Percentiles rank a stretch among this genome's conserved stretches.
phyloP scores from a whole-genome alignment of 371 early-diverging fungal genomes.

The Actinomortierella wolfii region DNA sequence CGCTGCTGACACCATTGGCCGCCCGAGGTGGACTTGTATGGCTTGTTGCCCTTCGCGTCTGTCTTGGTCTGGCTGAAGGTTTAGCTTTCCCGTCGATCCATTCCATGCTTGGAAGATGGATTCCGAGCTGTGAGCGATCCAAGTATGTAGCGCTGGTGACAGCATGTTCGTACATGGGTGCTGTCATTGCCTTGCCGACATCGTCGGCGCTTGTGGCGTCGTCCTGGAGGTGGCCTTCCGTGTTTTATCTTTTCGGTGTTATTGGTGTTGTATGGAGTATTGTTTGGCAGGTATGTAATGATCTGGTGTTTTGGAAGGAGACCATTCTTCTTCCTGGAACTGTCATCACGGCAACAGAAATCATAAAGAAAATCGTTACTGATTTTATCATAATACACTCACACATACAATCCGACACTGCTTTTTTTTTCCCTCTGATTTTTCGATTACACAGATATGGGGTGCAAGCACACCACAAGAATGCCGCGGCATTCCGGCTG shows the following conservation, averaged over 20 bases:
- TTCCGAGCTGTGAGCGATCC: constrained; percentile 40
- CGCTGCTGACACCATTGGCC: constrained; percentile 35
- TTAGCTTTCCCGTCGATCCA: constrained; percentile 42
- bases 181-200: constrained; percentile 43
- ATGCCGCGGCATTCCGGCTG: constrained; percentile 21
- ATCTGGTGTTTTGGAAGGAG: too few relatives aligned
- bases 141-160: constrained; percentile 39
- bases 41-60: constrained; percentile 30
- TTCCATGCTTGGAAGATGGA: constrained; percentile 43
- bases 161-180: constrained; percentile 32
- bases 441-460: constrained; percentile 20
- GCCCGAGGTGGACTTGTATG: constrained; percentile 17
- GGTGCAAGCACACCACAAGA: constrained; percentile 35
- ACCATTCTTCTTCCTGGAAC: too few relatives aligned
- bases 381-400: neutral
- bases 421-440: neutral
- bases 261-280: constrained; percentile 37
- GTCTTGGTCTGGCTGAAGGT: constrained; percentile 46
- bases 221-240: constrained; percentile 45
- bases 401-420: neutral
- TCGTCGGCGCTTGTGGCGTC: constrained; percentile 43
- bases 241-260: constrained; percentile 46
- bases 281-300: constrained; percentile 29
- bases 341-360: neutral
- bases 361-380: neutral